Base-by-base conservation (phyloP, 2,329 filamentous ascomycete genomes). In the Trichothecium roseum region DNA sequence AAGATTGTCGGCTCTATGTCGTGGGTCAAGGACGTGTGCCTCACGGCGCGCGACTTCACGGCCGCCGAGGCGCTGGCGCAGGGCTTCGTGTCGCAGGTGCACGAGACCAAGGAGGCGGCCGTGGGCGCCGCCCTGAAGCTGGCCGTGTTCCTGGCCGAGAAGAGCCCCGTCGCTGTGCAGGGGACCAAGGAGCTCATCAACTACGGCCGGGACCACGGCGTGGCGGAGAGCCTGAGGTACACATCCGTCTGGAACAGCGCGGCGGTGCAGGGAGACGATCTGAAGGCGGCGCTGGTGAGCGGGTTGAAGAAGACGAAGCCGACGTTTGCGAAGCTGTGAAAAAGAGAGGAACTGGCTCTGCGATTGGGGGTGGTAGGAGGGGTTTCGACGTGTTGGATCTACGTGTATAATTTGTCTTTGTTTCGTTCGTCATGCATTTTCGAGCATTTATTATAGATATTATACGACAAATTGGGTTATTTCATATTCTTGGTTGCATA, bases 141-240 rank as follows among this genome's bases (percentile, higher is more conserved):
- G 49, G 85, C 81, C 1, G 59, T 51, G 9, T 48, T 77, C 49
- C 73, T 95, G 39, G 82, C 84, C 18, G 64, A 56, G 14, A 95
- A 95, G 71, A 91, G 84, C 51, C 89, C 89, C 0, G 78, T 96
- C 16, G 87, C 86, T 2, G 83, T 89, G 43, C 76, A 86, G 63
- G 81, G 84, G 5, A 94, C 87, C 8, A 94, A 94, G 65, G 83
- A 91, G 61, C 60, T 94, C 42, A 54, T 94, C 52, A 87, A 91
- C 57, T 85, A 81, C 52, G 82, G 80, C 24, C 71, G 84, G 48
- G 88, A 94, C 56, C 76, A 87, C 54, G 68, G 70, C 3, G 75
- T 94, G 18, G 74, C 72, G 31, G 86, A 94, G 46, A 85, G 80
- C 32, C 60, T 96, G 54, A 74, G 75, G 39, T 95, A 94, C 57